Percentiles rank a stretch among this genome's conserved stretches.
phyloP scores from a whole-genome alignment of 1,284 basidiomycete genomes.

The Laetiporus sulphureus region DNA sequence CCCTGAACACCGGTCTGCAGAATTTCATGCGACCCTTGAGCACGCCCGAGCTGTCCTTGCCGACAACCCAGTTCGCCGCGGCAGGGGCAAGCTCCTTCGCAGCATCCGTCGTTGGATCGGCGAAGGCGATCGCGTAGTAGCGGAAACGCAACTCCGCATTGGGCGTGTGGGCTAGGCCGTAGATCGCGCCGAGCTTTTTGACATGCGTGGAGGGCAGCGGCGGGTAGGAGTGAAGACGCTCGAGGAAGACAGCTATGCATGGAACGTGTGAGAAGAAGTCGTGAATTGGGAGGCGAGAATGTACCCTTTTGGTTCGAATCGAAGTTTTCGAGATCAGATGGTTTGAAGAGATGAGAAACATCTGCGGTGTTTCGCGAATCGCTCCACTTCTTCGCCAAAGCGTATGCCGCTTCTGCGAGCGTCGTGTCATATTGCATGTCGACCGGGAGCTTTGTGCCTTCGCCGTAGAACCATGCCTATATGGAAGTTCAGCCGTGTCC shows the following conservation, averaged over 20 bases:
- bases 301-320: slow-evolving; percentile 65
- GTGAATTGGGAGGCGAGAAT: slow-evolving; percentile 9
- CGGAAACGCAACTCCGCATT: slow-evolving; percentile 74
- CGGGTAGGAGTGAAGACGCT: slow-evolving; percentile 51
- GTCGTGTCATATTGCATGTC: slow-evolving; percentile 80
- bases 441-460: slow-evolving; percentile 74
- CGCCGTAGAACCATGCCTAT: slow-evolving; percentile 86
- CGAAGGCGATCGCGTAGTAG: slow-evolving; percentile 61
- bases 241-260: slow-evolving; percentile 63
- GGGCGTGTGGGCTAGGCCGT: slow-evolving; percentile 41
- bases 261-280: slow-evolving; percentile 1
- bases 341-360: slow-evolving; percentile 43
- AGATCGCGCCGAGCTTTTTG: slow-evolving; percentile 47
- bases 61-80: slow-evolving; percentile 67
- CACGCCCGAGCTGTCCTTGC: slow-evolving; percentile 47
- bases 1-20: slow-evolving; percentile 62
- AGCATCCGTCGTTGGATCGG: slow-evolving; percentile 39
- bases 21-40: slow-evolving; percentile 81
- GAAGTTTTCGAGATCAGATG: slow-evolving; percentile 49
- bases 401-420: slow-evolving; percentile 66
- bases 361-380: slow-evolving; percentile 46
- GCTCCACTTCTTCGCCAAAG: slow-evolving; percentile 77
- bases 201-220: slow-evolving; percentile 53
- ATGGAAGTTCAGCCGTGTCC: too few relatives aligned
- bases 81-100: slow-evolving; percentile 42